Evolutionary conservation across 2,329 filamentous ascomycete genomes (phyloP), one percentile per base, ranked within the genome.

Genomic region (Cercospora sp.): DNA sequence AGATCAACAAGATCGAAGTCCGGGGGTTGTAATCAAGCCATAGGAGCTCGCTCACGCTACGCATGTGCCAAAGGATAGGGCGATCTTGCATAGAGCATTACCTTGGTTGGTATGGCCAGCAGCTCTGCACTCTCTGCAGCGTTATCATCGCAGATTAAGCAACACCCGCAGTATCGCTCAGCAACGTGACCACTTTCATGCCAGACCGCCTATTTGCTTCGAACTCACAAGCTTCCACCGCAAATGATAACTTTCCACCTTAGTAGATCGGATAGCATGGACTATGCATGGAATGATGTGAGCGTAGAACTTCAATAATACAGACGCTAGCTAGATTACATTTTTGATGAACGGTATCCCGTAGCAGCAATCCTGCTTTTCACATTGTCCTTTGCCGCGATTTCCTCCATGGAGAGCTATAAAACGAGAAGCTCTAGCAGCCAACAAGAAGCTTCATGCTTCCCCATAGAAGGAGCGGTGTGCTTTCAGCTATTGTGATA

Each of bases 1-100:
- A 97, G 79, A 91, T 97, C 67, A 87, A 91, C 72, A 96, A 96
- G 85, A 97, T 97, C 79, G 90, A 91, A 68, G 73, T 78, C 42
- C 66, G 74, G 28, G 62, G 62, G 5, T n/a, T 64, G 23, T 64
- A 64, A 42, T n/a, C 33, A 65, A 3, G 6, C 36, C 16, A 16
- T 10, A 26, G 9, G 18, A 23, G 18, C 45, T 51, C 20, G 45
- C 18, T 23, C 18, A 26, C 18, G 45, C 26, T 55, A n/a, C n/a
- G 48, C 48, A 55, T 55, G 23, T 23, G 45, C 45, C 45, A 20
- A 26, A 51, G 10, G 48, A 55, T 26, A 26, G 23, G 48, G 20
- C 48, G 12, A 55, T 28, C 23, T 23, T 55, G 48, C 48, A 55
- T 28, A 55, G 9, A 26, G 48, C 23, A 55, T 55, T 23, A 23